These are phyloP conservation scores for Botryosphaeria dothidea DNA, from an alignment of 2,329 filamentous ascomycete genomes.

Conservation along the genomic window DNA sequence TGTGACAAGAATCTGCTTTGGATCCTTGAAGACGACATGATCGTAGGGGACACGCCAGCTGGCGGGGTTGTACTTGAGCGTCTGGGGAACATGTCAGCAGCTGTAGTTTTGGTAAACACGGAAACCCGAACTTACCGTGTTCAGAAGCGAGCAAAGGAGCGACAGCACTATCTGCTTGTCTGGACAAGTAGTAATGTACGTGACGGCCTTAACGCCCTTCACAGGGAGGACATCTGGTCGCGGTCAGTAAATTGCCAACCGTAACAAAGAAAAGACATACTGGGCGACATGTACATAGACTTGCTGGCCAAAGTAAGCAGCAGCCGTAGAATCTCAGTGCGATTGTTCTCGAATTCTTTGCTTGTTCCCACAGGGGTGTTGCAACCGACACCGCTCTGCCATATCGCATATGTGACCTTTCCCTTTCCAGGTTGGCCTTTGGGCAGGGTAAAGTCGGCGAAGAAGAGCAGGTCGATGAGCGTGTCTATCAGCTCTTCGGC, in stretches of 20 bases:
- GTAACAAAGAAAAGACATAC: slow-evolving; percentile 39
- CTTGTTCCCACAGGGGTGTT: slow-evolving; percentile 85
- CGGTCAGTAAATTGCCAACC: slow-evolving; percentile 20
- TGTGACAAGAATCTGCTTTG: slow-evolving; percentile 85
- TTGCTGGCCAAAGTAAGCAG: slow-evolving; percentile 84
- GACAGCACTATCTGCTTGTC: slow-evolving; percentile 93
- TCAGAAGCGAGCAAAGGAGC: slow-evolving; percentile 86
- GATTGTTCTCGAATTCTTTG: slow-evolving; percentile 90
- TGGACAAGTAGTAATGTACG: slow-evolving; percentile 81
- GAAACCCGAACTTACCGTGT: slow-evolving; percentile 67
- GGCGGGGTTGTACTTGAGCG: slow-evolving; percentile 92
- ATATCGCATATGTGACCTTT: slow-evolving; percentile 91
- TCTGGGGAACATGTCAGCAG: slow-evolving; percentile 50
- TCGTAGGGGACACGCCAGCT: slow-evolving; percentile 95
- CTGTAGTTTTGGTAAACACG: background rate
- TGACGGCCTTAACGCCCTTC: slow-evolving; percentile 79
- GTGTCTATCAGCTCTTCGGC: slow-evolving; percentile 93
- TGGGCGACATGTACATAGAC: slow-evolving; percentile 89
- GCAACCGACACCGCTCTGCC: slow-evolving; percentile 97
- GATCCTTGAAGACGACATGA: slow-evolving; percentile 85
- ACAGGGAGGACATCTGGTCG: slow-evolving; percentile 67
- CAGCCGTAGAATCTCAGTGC: slow-evolving; percentile 84
- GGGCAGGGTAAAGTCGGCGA: slow-evolving; percentile 83
- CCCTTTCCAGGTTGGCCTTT: slow-evolving; percentile 67
- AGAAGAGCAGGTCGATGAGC: slow-evolving; percentile 86